Evolutionary conservation across 257 asterid genomes (phyloP), one percentile per base, ranked within the genome.

Genomic region (Primulina tabacum): DNA sequence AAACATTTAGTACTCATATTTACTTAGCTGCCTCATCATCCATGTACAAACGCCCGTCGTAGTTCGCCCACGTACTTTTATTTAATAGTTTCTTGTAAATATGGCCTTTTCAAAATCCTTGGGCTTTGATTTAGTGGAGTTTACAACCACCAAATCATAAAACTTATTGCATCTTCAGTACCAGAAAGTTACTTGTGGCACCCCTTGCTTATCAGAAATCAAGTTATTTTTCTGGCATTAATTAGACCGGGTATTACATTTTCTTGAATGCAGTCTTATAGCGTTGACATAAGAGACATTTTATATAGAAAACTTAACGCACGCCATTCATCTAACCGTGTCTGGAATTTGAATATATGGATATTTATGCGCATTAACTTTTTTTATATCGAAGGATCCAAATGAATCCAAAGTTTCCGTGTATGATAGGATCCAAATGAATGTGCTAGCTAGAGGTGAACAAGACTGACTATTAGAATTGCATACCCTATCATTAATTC

Each of bases 371-470:
- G 24, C 24, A 21, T 21, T 21, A 21, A 21, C 24, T 21, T 21
- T 21, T 21, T 21, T 21, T 21, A 21, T 21, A 21, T 21, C 24
- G 24, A 21, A 21, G 24, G n/a, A n/a, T n/a, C n/a, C n/a, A n/a
- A n/a, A n/a, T n/a, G n/a, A n/a, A n/a, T n/a, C n/a, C n/a, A 21
- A 21, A 21, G 56, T 47, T 47, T 47, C 16, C 3, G 56, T 86
- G 63, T 88, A 87, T 6, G 92, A 92, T 26, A 86, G 95, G 80
- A 85, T 80, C 83, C 94, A 86, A 73, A 68, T 68, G 82, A 85
- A 79, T 4, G 90, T 94, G 65, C 96, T 94, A 0, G 65, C 96
- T 94, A 0, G 97, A 94, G 76, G 95, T 94, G 65, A 94, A 89
- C 87, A 60, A 84, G 83, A 87, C 97, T 0, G 71, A 86, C 16